These are phyloP conservation scores for Phytophthora litchii DNA, from an alignment of 352 stramenopile genomes.

Conservation along the genomic window DNA sequence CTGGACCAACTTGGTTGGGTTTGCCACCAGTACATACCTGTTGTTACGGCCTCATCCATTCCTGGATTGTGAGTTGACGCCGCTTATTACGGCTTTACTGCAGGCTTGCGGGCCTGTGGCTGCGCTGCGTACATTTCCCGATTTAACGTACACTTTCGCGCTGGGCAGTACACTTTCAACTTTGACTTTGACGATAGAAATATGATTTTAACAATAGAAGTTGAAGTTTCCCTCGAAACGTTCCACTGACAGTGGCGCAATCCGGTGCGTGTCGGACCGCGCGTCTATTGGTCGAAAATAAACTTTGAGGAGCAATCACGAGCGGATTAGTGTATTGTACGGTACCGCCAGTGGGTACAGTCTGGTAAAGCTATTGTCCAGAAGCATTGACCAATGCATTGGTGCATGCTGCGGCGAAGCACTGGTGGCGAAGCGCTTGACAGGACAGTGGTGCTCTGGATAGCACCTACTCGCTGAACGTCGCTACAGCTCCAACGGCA, in stretches of 20 bases:
- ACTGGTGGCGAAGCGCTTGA: no score
- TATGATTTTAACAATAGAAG: constrained; percentile 2
- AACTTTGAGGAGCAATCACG: background rate
- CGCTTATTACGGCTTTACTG: background rate
- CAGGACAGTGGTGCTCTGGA: no score
- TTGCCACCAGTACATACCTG: no score
- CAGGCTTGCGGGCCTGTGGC: background rate
- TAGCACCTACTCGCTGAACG: no score
- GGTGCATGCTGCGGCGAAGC: no score
- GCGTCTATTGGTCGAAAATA: constrained; percentile 16
- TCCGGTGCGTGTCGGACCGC: constrained; percentile 16
- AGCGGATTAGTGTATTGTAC: no score
- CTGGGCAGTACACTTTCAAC: constrained; percentile 14
- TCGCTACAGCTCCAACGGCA: background rate
- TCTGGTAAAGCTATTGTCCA: no score
- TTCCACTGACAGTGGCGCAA: constrained; percentile 26
- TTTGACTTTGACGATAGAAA: constrained; percentile 10
- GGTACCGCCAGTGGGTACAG: no score
- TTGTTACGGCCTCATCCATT: no score
- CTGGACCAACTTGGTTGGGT: no score
- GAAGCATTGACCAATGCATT: no score
- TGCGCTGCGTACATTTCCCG: background rate
- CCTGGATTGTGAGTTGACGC: constrained; percentile 8
- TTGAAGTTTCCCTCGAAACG: constrained; percentile 17
- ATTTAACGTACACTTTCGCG: constrained; percentile 1